Conservation (phyloP, 768 basidiomycete species). For the Plicaturopsis crispa region DNA sequence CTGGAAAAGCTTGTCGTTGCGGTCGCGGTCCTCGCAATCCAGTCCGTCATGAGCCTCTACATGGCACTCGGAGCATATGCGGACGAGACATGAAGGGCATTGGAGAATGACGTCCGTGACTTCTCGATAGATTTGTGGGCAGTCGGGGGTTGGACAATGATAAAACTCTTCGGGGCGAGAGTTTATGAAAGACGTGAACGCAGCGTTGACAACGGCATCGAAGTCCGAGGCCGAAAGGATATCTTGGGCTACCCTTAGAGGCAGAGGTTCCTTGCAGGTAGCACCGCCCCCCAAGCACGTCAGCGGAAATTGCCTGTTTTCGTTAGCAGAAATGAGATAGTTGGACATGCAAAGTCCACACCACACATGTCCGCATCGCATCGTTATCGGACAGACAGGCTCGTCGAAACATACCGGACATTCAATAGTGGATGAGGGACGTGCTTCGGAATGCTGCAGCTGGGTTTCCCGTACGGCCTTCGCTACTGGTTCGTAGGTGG, state of each 20-base stretch:
- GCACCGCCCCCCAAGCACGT: constrained; percentile 62
- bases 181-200: constrained; percentile 57
- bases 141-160: constrained; percentile 77
- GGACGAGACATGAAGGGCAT: constrained; percentile 62
- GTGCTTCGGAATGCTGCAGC: constrained; percentile 18
- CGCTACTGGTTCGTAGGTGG: constrained; percentile 33
- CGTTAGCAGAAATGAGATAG: constrained; percentile 52
- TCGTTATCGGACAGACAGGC: constrained; percentile 39
- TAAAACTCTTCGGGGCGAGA: constrained; percentile 53
- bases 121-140: constrained; percentile 64
- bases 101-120: constrained; percentile 44
- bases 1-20: constrained; percentile 49
- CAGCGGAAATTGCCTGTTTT: constrained; percentile 61
- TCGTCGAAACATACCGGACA: constrained; percentile 72
- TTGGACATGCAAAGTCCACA: constrained; percentile 54
- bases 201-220: constrained; percentile 44
- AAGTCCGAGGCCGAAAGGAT: constrained; percentile 47
- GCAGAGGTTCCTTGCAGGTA: constrained; percentile 48
- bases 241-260: constrained; percentile 41
- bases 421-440: constrained; percentile 11
- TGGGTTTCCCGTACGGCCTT: constrained; percentile 26
- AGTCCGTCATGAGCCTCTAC: constrained; percentile 58
- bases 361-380: constrained; percentile 63
- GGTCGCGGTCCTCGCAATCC: constrained; percentile 52
- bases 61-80: constrained; percentile 62